Evolutionary conservation across 805 yeast genomes (phyloP).

Genomic region (Metschnikowia henanensis): DNA sequence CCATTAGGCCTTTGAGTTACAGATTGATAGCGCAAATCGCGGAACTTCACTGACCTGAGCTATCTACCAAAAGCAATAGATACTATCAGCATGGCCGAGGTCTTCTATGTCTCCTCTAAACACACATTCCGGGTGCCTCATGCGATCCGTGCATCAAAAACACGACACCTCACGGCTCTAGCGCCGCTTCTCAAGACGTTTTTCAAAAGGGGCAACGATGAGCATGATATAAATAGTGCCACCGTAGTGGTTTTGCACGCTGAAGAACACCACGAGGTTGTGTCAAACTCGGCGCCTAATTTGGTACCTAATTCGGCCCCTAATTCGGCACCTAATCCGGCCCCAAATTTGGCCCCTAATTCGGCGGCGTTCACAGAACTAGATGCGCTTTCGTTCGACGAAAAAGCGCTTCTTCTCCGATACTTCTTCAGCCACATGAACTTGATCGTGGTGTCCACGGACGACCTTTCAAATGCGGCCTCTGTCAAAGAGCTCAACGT

Average conservation of each 20-base stretch:
- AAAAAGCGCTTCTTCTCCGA: conserved; percentile 31
- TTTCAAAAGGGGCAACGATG: conserved; percentile 33
- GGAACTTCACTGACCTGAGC: no score
- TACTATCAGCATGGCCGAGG: conserved; percentile 20
- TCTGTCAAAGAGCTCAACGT: conserved; percentile 19
- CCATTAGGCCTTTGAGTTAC: neutral
- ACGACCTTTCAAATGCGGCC: conserved; percentile 9
- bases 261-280: conserved; percentile 6
- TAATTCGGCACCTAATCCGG: no score
- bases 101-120: conserved; percentile 16
- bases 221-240: conserved; percentile 33
- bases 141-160: conserved; percentile 18
- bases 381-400: conserved; percentile 27
- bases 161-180: conserved; percentile 19
- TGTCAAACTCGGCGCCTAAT: neutral
- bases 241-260: conserved; percentile 29
- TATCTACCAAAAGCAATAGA: no score
- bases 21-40: neutral
- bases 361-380: conserved; percentile 14
- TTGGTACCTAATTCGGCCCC: no score
- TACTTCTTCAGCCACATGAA: conserved; percentile 41
- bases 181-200: conserved; percentile 18
- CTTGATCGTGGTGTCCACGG: conserved; percentile 25
- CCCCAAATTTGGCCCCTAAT: no score
- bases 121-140: conserved; percentile 13